phyloP scores from a whole-genome alignment of 768 basidiomycete genomes.

The Cyclocybe aegerita region DNA sequence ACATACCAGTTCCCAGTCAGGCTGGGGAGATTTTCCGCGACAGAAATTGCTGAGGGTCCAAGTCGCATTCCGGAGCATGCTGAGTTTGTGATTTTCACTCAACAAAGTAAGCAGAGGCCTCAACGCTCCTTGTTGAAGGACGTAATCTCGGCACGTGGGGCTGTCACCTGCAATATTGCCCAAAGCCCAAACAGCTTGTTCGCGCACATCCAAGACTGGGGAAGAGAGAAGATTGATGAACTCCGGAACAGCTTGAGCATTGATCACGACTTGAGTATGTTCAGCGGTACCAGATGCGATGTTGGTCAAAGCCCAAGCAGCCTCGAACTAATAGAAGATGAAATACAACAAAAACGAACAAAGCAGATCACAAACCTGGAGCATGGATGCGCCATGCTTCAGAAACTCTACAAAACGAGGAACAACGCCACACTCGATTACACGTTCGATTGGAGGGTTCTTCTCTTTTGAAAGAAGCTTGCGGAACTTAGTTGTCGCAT shows the following conservation, averaged over 20 bases:
- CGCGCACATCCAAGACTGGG: slow-evolving; percentile 93
- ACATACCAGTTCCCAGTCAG: slow-evolving; percentile 93
- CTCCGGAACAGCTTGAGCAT: slow-evolving; percentile 90
- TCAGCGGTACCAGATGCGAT: slow-evolving; percentile 98
- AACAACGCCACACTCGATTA: slow-evolving; percentile 96
- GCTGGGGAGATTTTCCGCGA: slow-evolving; percentile 96
- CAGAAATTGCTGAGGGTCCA: slow-evolving; percentile 99
- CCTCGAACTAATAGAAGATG: slow-evolving; percentile 71
- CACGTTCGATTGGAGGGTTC: slow-evolving; percentile 98
- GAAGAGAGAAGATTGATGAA: slow-evolving; percentile 97
- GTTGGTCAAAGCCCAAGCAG: slow-evolving; percentile 97
- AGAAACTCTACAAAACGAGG: slow-evolving; percentile 97
- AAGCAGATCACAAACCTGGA: slow-evolving; percentile 55
- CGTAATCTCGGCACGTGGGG: slow-evolving; percentile 95
- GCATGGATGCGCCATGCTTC: slow-evolving; percentile 75
- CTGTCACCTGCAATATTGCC: slow-evolving; percentile 99
- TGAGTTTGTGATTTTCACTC: slow-evolving; percentile 97
- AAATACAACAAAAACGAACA: slow-evolving; percentile 4
- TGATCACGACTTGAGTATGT: slow-evolving; percentile 97
- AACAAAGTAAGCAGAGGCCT: slow-evolving; percentile 86
- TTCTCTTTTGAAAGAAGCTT: slow-evolving; percentile 99
- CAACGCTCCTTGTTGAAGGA: slow-evolving; percentile 90
- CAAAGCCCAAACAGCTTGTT: slow-evolving; percentile 99
- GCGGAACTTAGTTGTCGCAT: slow-evolving; percentile 97
- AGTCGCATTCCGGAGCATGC: slow-evolving; percentile 97